Percentiles rank a stretch among this genome's conserved stretches.
phyloP scores from a whole-genome alignment of 345 rosid genomes.

The Balakata baccata region DNA sequence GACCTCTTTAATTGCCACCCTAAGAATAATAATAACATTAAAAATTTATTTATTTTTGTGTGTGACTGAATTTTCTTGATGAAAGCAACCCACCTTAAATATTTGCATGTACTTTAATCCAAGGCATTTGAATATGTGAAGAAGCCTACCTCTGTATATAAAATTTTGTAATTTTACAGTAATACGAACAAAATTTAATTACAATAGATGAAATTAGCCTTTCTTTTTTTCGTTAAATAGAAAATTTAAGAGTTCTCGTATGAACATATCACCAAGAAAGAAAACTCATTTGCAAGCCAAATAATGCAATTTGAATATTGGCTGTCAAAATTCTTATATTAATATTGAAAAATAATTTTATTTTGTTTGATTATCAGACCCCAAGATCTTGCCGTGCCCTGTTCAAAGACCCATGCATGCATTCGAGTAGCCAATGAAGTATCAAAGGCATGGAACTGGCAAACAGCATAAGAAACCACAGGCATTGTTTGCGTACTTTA shows the following conservation, averaged over 20 bases:
- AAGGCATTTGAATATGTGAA: slow-evolving; percentile 32
- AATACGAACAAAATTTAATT: too few species aligned
- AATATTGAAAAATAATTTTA: too few species aligned
- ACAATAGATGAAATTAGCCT: not conserved
- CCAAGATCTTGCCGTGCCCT: slow-evolving; percentile 59
- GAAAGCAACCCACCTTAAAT: slow-evolving; percentile 14
- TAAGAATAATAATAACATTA: too few species aligned
- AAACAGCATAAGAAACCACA: slow-evolving; percentile 49
- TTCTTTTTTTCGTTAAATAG: slow-evolving; percentile 14
- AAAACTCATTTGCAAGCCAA: too few species aligned
- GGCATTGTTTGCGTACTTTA: too few species aligned
- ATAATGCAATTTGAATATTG: too few species aligned
- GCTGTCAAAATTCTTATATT: too few species aligned
- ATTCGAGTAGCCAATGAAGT: slow-evolving; percentile 65
- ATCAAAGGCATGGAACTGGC: slow-evolving; percentile 60
- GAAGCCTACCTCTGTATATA: slow-evolving; percentile 11
- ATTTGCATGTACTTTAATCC: slow-evolving; percentile 16
- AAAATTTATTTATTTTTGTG: not conserved
- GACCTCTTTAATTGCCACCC: not conserved
- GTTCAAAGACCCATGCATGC: slow-evolving; percentile 81
- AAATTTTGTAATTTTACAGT: slow-evolving; percentile 25
- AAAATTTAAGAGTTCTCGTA: too few species aligned
- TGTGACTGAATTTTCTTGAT: not conserved
- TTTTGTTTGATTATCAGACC: slow-evolving; percentile 32
- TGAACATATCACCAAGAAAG: too few species aligned